Conservation (phyloP, 2,329 filamentous ascomycete genomes). For the Gremmenia infestans region DNA sequence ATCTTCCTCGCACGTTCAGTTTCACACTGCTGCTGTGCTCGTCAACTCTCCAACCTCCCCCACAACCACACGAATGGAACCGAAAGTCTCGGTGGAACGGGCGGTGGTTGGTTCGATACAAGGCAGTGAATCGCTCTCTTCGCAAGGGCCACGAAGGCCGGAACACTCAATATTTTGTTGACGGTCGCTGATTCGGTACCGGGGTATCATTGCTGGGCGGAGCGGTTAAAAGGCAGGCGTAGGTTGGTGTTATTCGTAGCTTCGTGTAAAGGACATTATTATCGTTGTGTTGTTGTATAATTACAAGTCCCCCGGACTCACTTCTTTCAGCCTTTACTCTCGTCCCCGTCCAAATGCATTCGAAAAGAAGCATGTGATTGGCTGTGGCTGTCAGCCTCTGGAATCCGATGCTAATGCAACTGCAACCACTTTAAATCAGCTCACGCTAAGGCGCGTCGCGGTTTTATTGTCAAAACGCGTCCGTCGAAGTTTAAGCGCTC, state of each 20-base stretch:
- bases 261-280: neutral
- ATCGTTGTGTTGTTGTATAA: neutral
- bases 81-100: neutral
- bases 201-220: constrained; percentile 30
- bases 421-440: constrained; percentile 13
- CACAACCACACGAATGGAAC: constrained; percentile 8
- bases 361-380: neutral
- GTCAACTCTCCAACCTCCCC: constrained; percentile 21
- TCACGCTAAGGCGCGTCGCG: constrained; percentile 5
- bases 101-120: neutral
- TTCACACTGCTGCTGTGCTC: neutral
- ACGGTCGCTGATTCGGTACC: constrained; percentile 23
- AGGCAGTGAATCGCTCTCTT: neutral
- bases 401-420: neutral
- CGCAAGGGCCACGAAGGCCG: constrained; percentile 20
- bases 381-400: no score
- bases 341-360: neutral
- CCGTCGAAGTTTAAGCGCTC: neutral
- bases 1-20: neutral
- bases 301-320: neutral
- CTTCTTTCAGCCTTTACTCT: constrained; percentile 1
- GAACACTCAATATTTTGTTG: constrained; percentile 17
- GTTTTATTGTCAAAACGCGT: neutral
- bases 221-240: neutral
- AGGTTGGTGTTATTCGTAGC: neutral